A percentile compares a stretch with the other conserved stretches of the same genome.
Conservation (phyloP, 177 flowering plant genomes). For the Telopea speciosissima region DNA sequence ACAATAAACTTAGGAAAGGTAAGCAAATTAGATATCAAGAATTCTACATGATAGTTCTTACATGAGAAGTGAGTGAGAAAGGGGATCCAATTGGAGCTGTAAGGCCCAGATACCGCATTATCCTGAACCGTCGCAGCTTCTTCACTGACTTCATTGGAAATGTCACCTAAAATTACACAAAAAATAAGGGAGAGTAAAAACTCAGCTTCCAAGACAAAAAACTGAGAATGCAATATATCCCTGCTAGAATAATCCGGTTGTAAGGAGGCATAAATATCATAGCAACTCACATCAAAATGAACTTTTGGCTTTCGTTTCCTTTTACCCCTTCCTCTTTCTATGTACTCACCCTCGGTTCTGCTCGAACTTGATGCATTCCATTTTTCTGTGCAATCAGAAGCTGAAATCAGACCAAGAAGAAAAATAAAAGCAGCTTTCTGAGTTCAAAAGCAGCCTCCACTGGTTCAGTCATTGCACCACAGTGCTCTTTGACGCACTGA, state of each 20-base stretch:
- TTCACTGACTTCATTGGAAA: conserved; percentile 25
- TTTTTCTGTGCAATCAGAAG: conserved; percentile 22
- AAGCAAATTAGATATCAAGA: conserved; percentile 6
- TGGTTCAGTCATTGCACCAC: not conserved
- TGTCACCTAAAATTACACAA: conserved; percentile 2
- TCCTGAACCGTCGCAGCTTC: conserved; percentile 40
- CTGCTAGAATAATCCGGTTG: not conserved
- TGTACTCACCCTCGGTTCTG: conserved; percentile 22
- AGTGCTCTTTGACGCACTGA: too few relatives aligned
- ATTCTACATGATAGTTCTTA: conserved; percentile 18
- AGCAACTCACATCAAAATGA: conserved; percentile 43
- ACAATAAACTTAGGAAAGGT: not conserved
- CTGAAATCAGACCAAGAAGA: not conserved
- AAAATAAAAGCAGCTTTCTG: not conserved
- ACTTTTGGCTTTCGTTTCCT: conserved; percentile 46
- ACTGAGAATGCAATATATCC: not conserved
- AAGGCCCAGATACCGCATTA: conserved; percentile 55
- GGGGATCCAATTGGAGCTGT: conserved; percentile 48
- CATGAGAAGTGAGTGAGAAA: conserved; percentile 20
- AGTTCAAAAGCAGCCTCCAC: not conserved
- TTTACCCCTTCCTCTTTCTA: conserved; percentile 37
- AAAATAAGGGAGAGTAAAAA: too few relatives aligned
- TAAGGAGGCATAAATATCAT: not conserved
- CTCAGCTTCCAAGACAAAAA: conserved; percentile 24
- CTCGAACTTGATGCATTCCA: conserved; percentile 34